Base-by-base conservation (phyloP, 2,329 filamentous ascomycete species). In the Plectosphaerella cucumerina region DNA sequence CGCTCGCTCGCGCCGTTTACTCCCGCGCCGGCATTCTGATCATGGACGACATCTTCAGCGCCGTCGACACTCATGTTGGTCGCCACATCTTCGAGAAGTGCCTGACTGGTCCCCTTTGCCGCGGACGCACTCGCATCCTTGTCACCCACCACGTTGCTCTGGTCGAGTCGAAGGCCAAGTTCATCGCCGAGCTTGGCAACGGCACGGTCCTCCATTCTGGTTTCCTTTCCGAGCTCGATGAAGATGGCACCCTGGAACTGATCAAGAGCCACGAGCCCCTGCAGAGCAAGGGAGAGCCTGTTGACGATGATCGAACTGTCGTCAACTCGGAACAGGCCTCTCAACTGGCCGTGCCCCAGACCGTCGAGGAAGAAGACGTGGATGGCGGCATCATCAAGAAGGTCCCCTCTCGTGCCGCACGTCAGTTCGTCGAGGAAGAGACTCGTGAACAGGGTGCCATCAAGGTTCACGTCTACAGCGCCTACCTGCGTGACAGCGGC, bases 1-100 rank as follows among this genome's bases (percentile, higher is more conserved):
- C 87, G 0, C 83, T 95, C 58, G 90, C 89, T 2, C 77, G 90
- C 44, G 89, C 89, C 1, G 74, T 94, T 17, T 94, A 94, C 65
- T 92, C 88, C 2, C 77, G 89, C 14, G 88, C 87, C 1, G 85
- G 86, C 0, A 85, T 91, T 55, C 72, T 95, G 5, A 73, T 94
- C 17, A 75, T 94, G 60, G 90, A 95, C 64, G 90, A 95, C 61
- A 89, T 93, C 39, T 92, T 95, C 65, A 90, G 86, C 62, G 85
- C 89, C 10, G 82, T 94, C 9, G 90, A 95, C 65, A 86, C 88
- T 3, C 87, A 92, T 60, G 89, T 91, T 26, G 89, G 89, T 15
- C 81, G 87, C 23, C 86, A 90, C 59, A 85, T 93, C 46, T 90
- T 89, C 57, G 87, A 92, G 56, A 79, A 89, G 51, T 90, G 86